These are phyloP conservation scores for Penicillium sp. DNA, from an alignment of 2,329 filamentous ascomycete species.

Conservation along the genomic window DNA sequence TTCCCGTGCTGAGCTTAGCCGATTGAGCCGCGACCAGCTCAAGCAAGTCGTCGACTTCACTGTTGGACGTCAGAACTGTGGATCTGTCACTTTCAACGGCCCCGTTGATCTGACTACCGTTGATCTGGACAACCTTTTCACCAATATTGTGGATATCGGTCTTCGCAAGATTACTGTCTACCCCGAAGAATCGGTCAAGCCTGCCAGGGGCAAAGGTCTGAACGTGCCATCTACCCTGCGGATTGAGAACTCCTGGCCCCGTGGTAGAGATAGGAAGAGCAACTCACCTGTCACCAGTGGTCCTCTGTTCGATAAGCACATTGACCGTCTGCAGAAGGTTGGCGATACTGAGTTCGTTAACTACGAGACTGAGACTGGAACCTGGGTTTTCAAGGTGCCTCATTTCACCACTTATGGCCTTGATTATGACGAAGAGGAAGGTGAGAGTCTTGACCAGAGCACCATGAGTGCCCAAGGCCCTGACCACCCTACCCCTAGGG, in stretches of 20 bases:
- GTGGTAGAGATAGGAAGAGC: constrained; percentile 59
- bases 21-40: constrained; percentile 76
- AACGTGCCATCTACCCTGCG: constrained; percentile 86
- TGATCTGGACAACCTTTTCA: constrained; percentile 75
- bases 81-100: constrained; percentile 75
- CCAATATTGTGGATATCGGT: constrained; percentile 70
- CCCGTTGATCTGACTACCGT: constrained; percentile 79
- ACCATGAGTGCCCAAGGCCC: constrained; percentile 48
- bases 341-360: constrained; percentile 75
- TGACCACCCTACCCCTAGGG: constrained; percentile 49
- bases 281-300: constrained; percentile 58
- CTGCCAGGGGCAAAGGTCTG: constrained; percentile 77
- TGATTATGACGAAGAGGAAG: constrained; percentile 68
- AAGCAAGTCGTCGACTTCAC: constrained; percentile 71
- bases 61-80: constrained; percentile 78
- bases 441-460: constrained; percentile 52
- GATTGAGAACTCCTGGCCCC: constrained; percentile 92
- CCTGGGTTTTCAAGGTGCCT: constrained; percentile 90
- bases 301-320: constrained; percentile 73
- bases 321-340: constrained; percentile 74
- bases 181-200: constrained; percentile 70
- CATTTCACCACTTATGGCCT: constrained; percentile 96
- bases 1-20: constrained; percentile 67
- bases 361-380: constrained; percentile 75
- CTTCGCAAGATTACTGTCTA: constrained; percentile 87